Evolutionary conservation across 2,329 filamentous ascomycete species (phyloP).

Genomic region (Epichloe glyceriae): DNA sequence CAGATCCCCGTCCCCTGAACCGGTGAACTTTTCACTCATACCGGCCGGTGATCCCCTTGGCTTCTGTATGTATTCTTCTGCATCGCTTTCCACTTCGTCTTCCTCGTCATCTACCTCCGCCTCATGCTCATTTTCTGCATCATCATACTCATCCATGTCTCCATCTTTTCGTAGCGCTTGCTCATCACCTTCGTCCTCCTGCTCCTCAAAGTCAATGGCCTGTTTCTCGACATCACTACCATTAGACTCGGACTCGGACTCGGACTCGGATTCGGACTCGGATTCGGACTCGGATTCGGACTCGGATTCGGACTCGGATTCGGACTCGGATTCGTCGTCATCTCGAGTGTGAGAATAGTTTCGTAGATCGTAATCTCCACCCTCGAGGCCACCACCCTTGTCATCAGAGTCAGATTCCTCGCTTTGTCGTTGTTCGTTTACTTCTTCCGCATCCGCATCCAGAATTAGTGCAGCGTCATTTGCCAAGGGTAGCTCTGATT

Average conservation of each 20-base stretch:
- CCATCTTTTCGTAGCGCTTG: constrained; percentile 4
- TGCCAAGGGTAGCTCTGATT: background rate
- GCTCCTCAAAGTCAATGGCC: constrained; percentile 20
- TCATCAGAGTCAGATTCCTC: constrained; percentile 9
- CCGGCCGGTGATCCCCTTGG: background rate
- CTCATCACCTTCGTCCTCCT: constrained; percentile 9
- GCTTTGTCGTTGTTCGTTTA: background rate
- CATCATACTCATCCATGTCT: constrained; percentile 7
- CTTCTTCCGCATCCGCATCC: background rate
- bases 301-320: background rate
- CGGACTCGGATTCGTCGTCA: constrained; percentile 15
- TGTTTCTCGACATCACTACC: constrained; percentile 8
- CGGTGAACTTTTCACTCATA: background rate
- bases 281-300: constrained; percentile 7
- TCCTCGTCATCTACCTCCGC: constrained; percentile 1
- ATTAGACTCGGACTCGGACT: constrained; percentile 1
- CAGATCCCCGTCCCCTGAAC: constrained; percentile 13
- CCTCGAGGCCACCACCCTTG: constrained; percentile 16
- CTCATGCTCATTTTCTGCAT: constrained; percentile 2
- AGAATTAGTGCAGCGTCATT: background rate
- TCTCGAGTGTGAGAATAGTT: constrained; percentile 20
- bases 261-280: constrained; percentile 6
- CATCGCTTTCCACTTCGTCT: background rate
- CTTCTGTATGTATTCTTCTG: background rate
- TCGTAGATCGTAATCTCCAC: constrained; percentile 22